Evolutionary conservation across 2,329 filamentous ascomycete species (phyloP).

Genomic region (Calonectria multiphialidica): DNA sequence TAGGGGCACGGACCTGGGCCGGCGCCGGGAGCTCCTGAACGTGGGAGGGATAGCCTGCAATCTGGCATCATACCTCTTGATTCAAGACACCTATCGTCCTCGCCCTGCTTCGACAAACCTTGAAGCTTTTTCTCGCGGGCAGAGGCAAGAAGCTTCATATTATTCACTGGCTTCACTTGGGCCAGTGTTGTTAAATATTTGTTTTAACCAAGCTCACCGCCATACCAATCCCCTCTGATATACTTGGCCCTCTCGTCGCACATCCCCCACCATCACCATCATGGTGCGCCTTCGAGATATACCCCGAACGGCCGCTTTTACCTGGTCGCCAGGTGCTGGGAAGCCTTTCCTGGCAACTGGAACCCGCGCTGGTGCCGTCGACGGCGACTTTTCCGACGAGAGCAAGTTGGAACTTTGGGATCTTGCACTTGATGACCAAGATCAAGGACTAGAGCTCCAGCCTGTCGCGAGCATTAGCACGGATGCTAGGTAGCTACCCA

Average conservation of each 20-base stretch:
- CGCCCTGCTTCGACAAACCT: conserved; percentile 39
- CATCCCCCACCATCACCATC: conserved; percentile 51
- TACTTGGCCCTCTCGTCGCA: conserved; percentile 40
- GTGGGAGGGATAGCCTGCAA: conserved; percentile 52
- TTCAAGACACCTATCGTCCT: conserved; percentile 40
- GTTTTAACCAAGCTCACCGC: conserved; percentile 30
- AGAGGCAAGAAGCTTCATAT: conserved; percentile 42
- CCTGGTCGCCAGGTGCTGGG: conserved; percentile 88
- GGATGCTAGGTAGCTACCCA: conserved; percentile 80
- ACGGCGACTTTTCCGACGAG: conserved; percentile 97
- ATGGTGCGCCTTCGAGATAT: conserved; percentile 99
- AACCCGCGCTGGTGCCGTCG: conserved; percentile 93
- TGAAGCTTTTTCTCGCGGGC: conserved; percentile 46
- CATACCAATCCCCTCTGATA: conserved; percentile 34
- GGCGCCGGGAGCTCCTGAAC: conserved; percentile 46
- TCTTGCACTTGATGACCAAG: conserved; percentile 81
- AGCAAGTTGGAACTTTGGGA: conserved; percentile 98
- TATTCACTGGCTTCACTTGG: conserved; percentile 32
- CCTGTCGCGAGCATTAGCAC: conserved; percentile 86
- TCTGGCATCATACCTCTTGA: conserved; percentile 58
- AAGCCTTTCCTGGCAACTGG: conserved; percentile 91
- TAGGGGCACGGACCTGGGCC: conserved; percentile 43
- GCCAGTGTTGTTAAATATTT: conserved; percentile 35
- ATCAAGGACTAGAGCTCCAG: conserved; percentile 85
- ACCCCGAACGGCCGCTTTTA: conserved; percentile 94